A percentile compares a stretch with the other conserved stretches of the same genome.
Conservation (phyloP, 1,139 yeast genomes). For the Wickerhamiella infanticola region DNA sequence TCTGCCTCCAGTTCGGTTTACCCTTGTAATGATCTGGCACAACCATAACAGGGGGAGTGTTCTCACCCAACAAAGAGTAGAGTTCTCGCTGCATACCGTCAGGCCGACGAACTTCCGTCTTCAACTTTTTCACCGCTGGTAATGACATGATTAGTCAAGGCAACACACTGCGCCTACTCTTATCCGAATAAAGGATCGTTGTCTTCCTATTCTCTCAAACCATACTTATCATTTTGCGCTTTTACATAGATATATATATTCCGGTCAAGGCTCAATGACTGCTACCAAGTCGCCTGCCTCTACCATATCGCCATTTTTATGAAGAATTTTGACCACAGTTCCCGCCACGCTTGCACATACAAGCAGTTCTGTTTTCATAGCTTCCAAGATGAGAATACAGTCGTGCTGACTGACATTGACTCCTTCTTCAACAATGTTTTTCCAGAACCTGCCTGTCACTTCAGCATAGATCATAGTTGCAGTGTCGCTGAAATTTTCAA, state of each 20-base stretch:
- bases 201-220: too few species aligned
- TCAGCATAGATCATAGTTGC: conserved; percentile 83
- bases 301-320: conserved; percentile 84
- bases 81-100: conserved; percentile 87
- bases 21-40: conserved; percentile 42
- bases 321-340: conserved; percentile 60
- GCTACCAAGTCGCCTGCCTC: conserved; percentile 92
- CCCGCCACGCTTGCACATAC: conserved; percentile 63
- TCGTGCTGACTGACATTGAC: conserved; percentile 60
- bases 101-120: conserved; percentile 27
- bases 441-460: conserved; percentile 95
- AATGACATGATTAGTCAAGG: background rate
- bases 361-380: conserved; percentile 96
- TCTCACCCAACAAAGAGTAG: conserved; percentile 76
- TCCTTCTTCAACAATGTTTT: conserved; percentile 70
- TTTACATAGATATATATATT: background rate
- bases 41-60: conserved; percentile 69
- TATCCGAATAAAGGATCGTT: too few species aligned
- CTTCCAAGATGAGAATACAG: conserved; percentile 79
- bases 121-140: conserved; percentile 13
- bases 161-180: too few species aligned
- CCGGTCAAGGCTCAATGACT: conserved; percentile 32
- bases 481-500: conserved; percentile 40
- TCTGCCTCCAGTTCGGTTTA: conserved; percentile 41
- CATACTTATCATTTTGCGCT: too few species aligned